Evolutionary conservation across 1,139 yeast species (phyloP).

Genomic region (Blastobotrys illinoisensis): DNA sequence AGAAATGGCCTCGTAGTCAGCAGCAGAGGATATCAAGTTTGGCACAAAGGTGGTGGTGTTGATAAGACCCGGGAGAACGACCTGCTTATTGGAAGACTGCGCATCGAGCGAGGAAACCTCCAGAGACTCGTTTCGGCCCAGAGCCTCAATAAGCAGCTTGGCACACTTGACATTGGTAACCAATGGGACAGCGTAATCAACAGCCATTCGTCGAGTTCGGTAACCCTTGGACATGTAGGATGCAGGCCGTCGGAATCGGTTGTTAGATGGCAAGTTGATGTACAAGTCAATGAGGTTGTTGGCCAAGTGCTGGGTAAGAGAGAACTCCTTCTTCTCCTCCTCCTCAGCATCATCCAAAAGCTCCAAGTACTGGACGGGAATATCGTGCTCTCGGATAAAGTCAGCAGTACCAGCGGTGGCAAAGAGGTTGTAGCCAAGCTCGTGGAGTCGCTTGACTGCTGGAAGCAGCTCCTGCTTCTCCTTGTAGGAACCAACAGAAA

Average conservation of each 20-base stretch:
- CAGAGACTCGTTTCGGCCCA: slow-evolving; percentile 60
- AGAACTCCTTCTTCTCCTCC: slow-evolving; percentile 80
- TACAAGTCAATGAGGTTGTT: slow-evolving; percentile 94
- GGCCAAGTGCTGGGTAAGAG: slow-evolving; percentile 93
- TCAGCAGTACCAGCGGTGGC: slow-evolving; percentile 99
- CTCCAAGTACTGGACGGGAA: slow-evolving; percentile 94
- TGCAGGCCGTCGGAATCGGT: slow-evolving; percentile 98
- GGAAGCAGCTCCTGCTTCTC: slow-evolving; percentile 94
- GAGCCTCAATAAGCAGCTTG: slow-evolving; percentile 88
- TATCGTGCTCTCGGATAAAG: slow-evolving; percentile 88
- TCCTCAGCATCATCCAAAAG: slow-evolving; percentile 55
- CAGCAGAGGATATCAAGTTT: slow-evolving; percentile 46
- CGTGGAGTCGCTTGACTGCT: slow-evolving; percentile 71
- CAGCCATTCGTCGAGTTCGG: slow-evolving; percentile 99
- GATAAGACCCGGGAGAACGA: slow-evolving; percentile 80
- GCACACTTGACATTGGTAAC: slow-evolving; percentile 98
- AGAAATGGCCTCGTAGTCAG: slow-evolving; percentile 58
- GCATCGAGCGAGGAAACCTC: slow-evolving; percentile 78
- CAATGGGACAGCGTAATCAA: slow-evolving; percentile 94
- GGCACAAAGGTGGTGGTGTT: slow-evolving; percentile 80
- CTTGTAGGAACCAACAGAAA: slow-evolving; percentile 96
- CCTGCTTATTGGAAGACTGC: slow-evolving; percentile 83
- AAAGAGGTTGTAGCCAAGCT: slow-evolving; percentile 82
- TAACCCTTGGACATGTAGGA: slow-evolving; percentile 97
- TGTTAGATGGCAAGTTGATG: slow-evolving; percentile 93